phyloP scores from a whole-genome alignment of 805 yeast species.

The Pichia nanzhaoensis region DNA sequence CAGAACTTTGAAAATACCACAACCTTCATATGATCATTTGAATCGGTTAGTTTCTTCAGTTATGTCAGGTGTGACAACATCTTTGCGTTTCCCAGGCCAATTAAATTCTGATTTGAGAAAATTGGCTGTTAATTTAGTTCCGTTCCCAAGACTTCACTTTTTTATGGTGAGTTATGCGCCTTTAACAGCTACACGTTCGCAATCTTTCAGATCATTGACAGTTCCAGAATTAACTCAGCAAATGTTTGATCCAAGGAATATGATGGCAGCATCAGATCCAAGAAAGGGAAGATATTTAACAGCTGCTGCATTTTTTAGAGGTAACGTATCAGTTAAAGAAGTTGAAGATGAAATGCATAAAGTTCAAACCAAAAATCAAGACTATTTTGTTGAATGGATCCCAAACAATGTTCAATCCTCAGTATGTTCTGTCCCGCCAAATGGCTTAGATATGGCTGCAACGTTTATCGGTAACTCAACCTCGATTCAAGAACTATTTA shows the following conservation, averaged over 20 bases:
- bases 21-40: conserved; percentile 73
- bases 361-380: conserved; percentile 74
- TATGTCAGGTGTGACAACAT: conserved; percentile 93
- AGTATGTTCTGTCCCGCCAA: conserved; percentile 86
- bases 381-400: conserved; percentile 91
- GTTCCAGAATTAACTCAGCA: conserved; percentile 93
- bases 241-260: conserved; percentile 83
- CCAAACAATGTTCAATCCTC: conserved; percentile 94
- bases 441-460: conserved; percentile 80
- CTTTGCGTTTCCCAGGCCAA: conserved; percentile 92
- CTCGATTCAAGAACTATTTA: conserved; percentile 84
- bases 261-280: conserved; percentile 96
- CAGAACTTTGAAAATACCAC: conserved; percentile 72
- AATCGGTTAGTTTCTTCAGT: conserved; percentile 82
- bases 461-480: conserved; percentile 92
- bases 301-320: conserved; percentile 91
- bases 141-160: conserved; percentile 92
- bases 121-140: conserved; percentile 89
- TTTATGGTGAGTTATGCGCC: conserved; percentile 96
- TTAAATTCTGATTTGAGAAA: conserved; percentile 88
- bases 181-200: conserved; percentile 71
- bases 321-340: conserved; percentile 86
- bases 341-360: conserved; percentile 90
- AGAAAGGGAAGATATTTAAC: conserved; percentile 86
- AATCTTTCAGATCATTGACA: conserved; percentile 74